Percentiles rank a stretch among this genome's conserved stretches.
Evolutionary conservation across 176 grass and related monocot genomes (phyloP).

Genomic region (Oryza australiensis): DNA sequence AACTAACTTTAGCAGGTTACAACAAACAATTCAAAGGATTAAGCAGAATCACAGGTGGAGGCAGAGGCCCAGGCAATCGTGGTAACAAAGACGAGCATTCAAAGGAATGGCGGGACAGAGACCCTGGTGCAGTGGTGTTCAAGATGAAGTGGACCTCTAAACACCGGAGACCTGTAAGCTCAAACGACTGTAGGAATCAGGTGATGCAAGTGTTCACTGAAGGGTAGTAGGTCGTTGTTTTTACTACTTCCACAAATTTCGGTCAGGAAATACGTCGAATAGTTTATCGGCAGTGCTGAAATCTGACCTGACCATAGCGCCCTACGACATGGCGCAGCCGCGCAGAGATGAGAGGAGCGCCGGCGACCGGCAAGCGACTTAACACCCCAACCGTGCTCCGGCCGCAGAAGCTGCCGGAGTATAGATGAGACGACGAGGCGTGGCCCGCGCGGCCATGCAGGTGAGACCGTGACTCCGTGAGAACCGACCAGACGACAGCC

Average conservation of each 20-base stretch:
- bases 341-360: not conserved
- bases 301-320: not conserved
- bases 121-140: not conserved
- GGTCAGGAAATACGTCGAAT: conserved; percentile 32
- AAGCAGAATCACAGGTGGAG: not conserved
- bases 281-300: not conserved
- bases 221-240: not conserved
- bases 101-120: not conserved
- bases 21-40: not conserved
- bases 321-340: not conserved
- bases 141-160: not conserved
- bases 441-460: no score
- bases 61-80: not conserved
- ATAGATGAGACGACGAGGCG: not conserved
- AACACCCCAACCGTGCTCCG: not conserved
- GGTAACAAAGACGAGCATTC: not conserved
- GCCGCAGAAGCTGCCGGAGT: not conserved
- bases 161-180: not conserved
- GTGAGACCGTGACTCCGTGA: not conserved
- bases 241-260: not conserved
- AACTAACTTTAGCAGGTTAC: not conserved
- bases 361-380: not conserved
- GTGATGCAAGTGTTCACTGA: not conserved
- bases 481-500: no score
- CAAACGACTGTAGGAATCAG: not conserved